phyloP scores from a whole-genome alignment of 2,329 filamentous ascomycete species.

The Magnaporthales sp. region DNA sequence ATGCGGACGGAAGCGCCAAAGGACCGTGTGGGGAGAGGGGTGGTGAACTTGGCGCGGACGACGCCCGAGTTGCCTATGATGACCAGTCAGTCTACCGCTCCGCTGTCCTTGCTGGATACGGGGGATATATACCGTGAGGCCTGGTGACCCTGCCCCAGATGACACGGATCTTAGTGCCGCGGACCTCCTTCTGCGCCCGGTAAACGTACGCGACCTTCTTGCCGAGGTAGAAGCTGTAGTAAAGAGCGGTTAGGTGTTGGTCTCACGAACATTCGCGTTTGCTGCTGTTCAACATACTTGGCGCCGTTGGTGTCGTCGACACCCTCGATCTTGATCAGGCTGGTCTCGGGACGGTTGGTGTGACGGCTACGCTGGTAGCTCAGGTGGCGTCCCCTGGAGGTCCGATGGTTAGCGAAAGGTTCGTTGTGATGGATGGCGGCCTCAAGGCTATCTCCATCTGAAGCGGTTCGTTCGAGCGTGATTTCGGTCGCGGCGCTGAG shows the following conservation, averaged over 20 bases:
- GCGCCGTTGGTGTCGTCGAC: constrained; percentile 85
- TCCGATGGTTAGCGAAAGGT: constrained; percentile 14
- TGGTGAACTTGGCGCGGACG: constrained; percentile 93
- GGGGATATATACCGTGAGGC: constrained; percentile 12
- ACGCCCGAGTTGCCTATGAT: constrained; percentile 85
- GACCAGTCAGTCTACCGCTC: not conserved
- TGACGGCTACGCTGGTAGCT: constrained; percentile 95
- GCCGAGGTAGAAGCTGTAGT: constrained; percentile 79
- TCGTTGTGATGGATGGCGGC: not conserved
- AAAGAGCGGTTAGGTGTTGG: not conserved
- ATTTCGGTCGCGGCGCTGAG: not conserved
- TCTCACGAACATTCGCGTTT: not conserved
- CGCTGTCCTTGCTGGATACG: not conserved
- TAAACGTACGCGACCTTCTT: constrained; percentile 99
- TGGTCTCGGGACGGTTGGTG: constrained; percentile 81
- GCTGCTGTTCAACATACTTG: constrained; percentile 50
- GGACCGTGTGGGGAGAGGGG: constrained; percentile 91
- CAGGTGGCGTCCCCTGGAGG: constrained; percentile 84
- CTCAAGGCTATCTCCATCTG: not conserved
- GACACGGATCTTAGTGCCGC: constrained; percentile 95
- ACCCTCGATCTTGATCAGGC: constrained; percentile 97
- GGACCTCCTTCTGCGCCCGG: constrained; percentile 87
- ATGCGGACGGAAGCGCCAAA: constrained; percentile 94
- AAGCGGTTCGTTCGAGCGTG: not conserved
- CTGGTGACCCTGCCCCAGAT: constrained; percentile 20